A percentile compares a stretch with the other conserved stretches of the same genome.
These are phyloP conservation scores for Russula abietina DNA, from an alignment of 768 basidiomycete species.

Conservation along the genomic window DNA sequence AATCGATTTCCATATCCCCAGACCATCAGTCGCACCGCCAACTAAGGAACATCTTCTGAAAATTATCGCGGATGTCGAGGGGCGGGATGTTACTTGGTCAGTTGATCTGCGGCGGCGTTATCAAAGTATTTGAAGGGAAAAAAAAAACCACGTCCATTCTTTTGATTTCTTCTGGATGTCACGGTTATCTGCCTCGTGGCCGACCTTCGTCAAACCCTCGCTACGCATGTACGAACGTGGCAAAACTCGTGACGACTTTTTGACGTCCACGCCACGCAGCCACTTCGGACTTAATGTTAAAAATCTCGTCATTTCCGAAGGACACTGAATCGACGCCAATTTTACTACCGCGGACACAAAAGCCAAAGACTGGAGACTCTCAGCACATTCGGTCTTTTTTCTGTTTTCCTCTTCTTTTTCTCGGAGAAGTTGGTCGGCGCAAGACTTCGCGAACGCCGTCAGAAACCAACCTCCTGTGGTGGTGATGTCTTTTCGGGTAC, in stretches of 20 bases:
- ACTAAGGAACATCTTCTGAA: neutral
- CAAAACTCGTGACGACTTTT: neutral
- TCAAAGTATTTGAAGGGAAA: neutral
- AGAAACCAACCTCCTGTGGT: neutral
- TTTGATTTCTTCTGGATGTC: neutral
- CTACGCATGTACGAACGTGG: neutral
- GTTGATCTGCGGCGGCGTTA: neutral
- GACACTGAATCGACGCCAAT: neutral
- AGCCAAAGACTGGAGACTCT: neutral
- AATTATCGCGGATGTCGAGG: neutral
- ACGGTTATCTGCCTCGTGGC: conserved; percentile 11
- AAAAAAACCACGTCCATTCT: neutral
- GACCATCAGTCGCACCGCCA: neutral
- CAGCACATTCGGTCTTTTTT: neutral
- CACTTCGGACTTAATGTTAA: conserved; percentile 2
- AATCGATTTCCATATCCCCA: conserved; percentile 6
- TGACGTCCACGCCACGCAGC: neutral
- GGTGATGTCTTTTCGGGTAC: neutral
- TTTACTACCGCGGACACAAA: conserved; percentile 12
- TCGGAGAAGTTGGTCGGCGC: neutral
- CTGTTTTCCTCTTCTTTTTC: neutral
- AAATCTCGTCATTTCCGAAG: neutral
- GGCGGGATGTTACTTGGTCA: neutral
- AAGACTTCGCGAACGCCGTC: conserved; percentile 1
- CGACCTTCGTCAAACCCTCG: conserved; percentile 7